Base-by-base conservation (phyloP, 1,284 basidiomycete species). In the Rhodotorula sp. region DNA sequence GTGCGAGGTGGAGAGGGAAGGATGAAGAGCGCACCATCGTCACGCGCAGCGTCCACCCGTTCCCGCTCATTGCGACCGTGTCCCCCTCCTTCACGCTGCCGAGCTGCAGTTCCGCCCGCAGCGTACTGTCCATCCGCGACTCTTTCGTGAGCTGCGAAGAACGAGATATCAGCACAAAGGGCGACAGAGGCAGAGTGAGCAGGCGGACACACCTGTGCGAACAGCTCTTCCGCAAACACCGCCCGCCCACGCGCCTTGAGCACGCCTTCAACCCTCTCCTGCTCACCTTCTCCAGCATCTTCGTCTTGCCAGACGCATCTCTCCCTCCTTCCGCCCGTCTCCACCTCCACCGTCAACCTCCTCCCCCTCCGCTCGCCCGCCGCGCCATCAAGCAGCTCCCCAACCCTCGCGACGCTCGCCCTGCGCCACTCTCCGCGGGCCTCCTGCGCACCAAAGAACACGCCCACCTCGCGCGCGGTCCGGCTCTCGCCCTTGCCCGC, bases 201-300 rank as follows among this genome's bases (percentile, higher is more conserved):
- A 13, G 21, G 22, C 17, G 34, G 32, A 41, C 57, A 51, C n/a
- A 73, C 74, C 48, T 63, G 60, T 8, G 74, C 66, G 48, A 76
- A 76, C 56, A 76, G 22, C 41, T 76, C 75, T n/a, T 76, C 75
- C 4, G 70, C 70, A 25, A 76, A 73, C 4, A 68, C 72, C 7
- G 67, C 29, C 32, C 61, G 46, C 27, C 39, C 37, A 12, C 65
- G 25, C 37, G 32, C 51, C 17, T 22, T 39, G 32, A 60, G 13
- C 0, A 62, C 48, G 36, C 15, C 32, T 15, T 69, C 61, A 19
- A 61, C 46, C 1, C 29, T 27, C 4, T 55, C 53, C 3, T 2
- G 5, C 12, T 44, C 53, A n/a, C 32, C 44, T 0, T 1, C 50
- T 34, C 34, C 46, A 25, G 34, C 48, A 1, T 41, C 39, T 12